A percentile compares a stretch with the other conserved stretches of the same genome.
Conservation (phyloP, 2,329 filamentous ascomycete species). For the Raffaelea arxii region DNA sequence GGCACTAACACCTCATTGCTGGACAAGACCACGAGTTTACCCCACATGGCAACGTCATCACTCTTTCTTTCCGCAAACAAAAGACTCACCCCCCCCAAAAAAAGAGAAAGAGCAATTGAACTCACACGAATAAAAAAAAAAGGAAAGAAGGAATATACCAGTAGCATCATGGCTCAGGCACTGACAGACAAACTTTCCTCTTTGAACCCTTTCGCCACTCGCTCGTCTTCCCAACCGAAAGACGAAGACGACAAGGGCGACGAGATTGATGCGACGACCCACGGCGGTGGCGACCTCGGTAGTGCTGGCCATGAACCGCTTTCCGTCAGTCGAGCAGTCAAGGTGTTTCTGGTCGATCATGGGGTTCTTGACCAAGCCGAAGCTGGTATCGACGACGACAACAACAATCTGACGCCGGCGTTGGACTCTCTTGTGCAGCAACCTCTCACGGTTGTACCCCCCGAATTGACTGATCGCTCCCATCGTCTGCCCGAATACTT, state of each 20-base stretch:
- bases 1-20: too few species aligned
- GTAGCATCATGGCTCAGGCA: conserved; percentile 24
- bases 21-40: too few species aligned
- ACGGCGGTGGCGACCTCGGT: conserved; percentile 24
- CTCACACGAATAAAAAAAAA: neutral
- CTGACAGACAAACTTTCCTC: neutral
- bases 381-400: conserved; percentile 28
- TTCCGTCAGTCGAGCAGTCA: conserved; percentile 48
- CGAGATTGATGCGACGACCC: conserved; percentile 35
- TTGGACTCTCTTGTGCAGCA: conserved; percentile 43
- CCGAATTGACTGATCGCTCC: conserved; percentile 43
- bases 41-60: too few species aligned
- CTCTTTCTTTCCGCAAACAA: too few species aligned
- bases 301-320: conserved; percentile 31
- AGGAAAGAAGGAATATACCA: too few species aligned
- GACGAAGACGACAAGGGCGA: conserved; percentile 46
- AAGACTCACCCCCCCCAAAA: too few species aligned
- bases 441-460: conserved; percentile 48
- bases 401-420: conserved; percentile 31
- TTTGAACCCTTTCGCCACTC: conserved; percentile 32
- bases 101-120: conserved; percentile 18
- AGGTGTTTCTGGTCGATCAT: conserved; percentile 43
- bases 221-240: conserved; percentile 14
- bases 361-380: conserved; percentile 38
- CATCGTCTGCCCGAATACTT: conserved; percentile 60